Percentiles rank a stretch among this genome's conserved stretches.
phyloP scores from a whole-genome alignment of 345 rosid species.

The Pistacia integerrima region DNA sequence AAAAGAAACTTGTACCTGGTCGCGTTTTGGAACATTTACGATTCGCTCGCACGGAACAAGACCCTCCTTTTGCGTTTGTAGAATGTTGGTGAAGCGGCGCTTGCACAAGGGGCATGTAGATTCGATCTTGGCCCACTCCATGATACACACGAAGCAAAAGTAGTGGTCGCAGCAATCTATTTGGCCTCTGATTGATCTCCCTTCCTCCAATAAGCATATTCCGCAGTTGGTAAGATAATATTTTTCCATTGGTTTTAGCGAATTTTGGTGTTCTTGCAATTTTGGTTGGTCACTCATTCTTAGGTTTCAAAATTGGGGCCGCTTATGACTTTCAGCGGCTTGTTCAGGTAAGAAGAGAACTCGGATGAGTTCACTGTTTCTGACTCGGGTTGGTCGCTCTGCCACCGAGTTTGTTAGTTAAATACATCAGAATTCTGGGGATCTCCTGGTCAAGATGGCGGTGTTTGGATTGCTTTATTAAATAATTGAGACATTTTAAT shows the following conservation, averaged over 20 bases:
- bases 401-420: no score
- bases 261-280: background rate
- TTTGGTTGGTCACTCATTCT: background rate
- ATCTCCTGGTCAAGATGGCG: no score
- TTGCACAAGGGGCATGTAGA: conserved; percentile 64
- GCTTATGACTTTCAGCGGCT: conserved; percentile 17
- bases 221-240: conserved; percentile 35
- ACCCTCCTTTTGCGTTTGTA: conserved; percentile 40
- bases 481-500: no score
- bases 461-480: no score
- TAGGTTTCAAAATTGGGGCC: background rate
- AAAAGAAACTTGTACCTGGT: conserved; percentile 39
- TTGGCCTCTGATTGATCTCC: conserved; percentile 45
- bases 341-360: no score
- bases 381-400: no score
- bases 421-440: no score
- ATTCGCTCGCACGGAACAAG: conserved; percentile 37
- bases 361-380: no score
- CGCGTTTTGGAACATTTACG: conserved; percentile 47
- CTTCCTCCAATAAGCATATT: conserved; percentile 51
- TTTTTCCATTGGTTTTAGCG: conserved; percentile 6
- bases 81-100: conserved; percentile 49
- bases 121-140: conserved; percentile 71
- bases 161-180: conserved; percentile 63
- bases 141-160: conserved; percentile 67